Evolutionary conservation across 805 yeast species (phyloP).

Genomic region (Yamadazyma philogaea): DNA sequence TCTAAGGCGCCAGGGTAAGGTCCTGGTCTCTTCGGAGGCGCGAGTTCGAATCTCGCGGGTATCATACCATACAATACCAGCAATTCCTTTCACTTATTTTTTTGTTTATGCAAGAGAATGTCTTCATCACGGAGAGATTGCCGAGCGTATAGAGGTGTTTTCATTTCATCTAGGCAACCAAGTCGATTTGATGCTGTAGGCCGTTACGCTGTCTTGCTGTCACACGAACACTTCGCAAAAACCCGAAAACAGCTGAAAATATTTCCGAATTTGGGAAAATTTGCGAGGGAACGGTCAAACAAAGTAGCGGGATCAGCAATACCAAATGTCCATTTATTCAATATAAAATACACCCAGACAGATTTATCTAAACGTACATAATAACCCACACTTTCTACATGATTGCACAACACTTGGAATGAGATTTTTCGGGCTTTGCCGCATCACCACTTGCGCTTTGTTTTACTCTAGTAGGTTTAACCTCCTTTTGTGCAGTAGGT

Average conservation of each 20-base stretch:
- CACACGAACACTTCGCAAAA: too few relatives aligned
- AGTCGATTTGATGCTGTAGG: too few relatives aligned
- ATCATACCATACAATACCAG: slow-evolving; percentile 31
- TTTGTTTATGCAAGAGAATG: too few relatives aligned
- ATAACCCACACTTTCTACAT: slow-evolving; percentile 16
- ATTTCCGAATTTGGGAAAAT: not conserved
- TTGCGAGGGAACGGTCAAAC: not conserved
- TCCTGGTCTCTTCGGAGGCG: slow-evolving; percentile 47
- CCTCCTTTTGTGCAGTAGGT: slow-evolving; percentile 12
- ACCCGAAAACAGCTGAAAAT: not conserved
- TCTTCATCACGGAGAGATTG: too few relatives aligned
- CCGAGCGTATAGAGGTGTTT: too few relatives aligned
- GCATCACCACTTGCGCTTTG: slow-evolving; percentile 15
- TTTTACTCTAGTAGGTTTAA: slow-evolving; percentile 9
- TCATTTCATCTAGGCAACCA: too few relatives aligned
- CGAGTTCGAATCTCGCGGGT: slow-evolving; percentile 46
- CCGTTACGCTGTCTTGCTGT: too few relatives aligned
- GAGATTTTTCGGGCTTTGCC: slow-evolving; percentile 12
- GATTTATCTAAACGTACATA: not conserved
- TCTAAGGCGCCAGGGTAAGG: slow-evolving; percentile 47
- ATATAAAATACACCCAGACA: not conserved
- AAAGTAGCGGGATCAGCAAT: not conserved
- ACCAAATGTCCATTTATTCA: not conserved
- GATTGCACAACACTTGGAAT: slow-evolving; percentile 30
- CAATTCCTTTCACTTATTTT: slow-evolving; percentile 25